Evolutionary conservation across 768 basidiomycete species (phyloP), one percentile per base, ranked within the genome.

Genomic region (Aureoboletus auriporus): DNA sequence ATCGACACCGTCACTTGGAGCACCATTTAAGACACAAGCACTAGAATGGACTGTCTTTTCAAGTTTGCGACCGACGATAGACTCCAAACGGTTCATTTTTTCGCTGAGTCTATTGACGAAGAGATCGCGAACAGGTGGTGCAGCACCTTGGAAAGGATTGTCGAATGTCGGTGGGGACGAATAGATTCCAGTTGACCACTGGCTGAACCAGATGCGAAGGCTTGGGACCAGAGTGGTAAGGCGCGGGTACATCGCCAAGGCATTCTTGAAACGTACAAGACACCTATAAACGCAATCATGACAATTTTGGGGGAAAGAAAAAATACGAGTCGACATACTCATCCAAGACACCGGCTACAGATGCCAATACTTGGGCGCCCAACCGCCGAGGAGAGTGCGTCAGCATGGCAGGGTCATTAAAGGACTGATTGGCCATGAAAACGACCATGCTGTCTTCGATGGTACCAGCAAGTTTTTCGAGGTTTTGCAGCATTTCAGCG

Each of bases 181-280:
- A 4, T 50, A 59, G 10, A 83, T 64, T 3, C 69, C 76, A 3
- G 56, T 40, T 2, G 63, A 60, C 84, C 84, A 86, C 12, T 56
- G 56, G 13, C 69, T 60, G n/a, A 75, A 70, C 77, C 79, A 84
- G 8, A 52, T 33, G 11, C 56, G 58, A 39, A 85, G 67, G 30
- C 69, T 68, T 6, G 63, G 56, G 5, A 82, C 72, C 16, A 80
- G 57, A 2, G 59, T 50, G 0, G 56, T 56, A 2, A 86, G 61
- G 20, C 66, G 60, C 0, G 79, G 79, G 49, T 79, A 71, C 20
- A 64, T 72, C 2, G 69, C 64, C 9, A 77, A 63, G 0, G 75
- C 74, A 37, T 78, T 75, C 61, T 83, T 82, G 66, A 83, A 84
- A 3, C 82, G 80, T 5, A 70, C 71, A 6, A 84, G 56, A 42